phyloP scores from a whole-genome alignment of 768 basidiomycete species.

The Vararia minispora region DNA sequence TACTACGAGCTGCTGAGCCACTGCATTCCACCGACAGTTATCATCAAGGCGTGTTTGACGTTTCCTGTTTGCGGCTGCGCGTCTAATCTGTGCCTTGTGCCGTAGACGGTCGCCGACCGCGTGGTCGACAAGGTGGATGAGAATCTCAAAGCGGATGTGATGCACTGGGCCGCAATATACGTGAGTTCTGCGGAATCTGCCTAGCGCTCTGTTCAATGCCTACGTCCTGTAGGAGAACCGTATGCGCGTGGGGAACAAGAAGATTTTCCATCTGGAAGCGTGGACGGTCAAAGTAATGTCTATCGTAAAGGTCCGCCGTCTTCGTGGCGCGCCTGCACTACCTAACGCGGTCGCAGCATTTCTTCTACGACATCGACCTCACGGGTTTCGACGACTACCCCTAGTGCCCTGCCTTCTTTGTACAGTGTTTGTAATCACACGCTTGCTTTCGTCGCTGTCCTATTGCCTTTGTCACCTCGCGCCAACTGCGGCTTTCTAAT shows the following conservation, averaged over 20 bases:
- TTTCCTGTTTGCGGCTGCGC: neutral
- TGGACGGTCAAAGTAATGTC: conserved; percentile 97
- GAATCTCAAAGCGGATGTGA: conserved; percentile 79
- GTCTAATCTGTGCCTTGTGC: neutral
- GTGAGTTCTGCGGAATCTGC: too few relatives aligned
- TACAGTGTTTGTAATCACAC: too few relatives aligned
- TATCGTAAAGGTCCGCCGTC: conserved; percentile 67
- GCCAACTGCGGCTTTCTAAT: too few relatives aligned
- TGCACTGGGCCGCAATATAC: conserved; percentile 98
- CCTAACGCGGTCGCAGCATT: conserved; percentile 20
- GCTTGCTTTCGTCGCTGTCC: too few relatives aligned
- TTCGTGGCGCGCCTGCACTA: too few relatives aligned
- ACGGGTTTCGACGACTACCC: conserved; percentile 34
- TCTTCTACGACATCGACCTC: conserved; percentile 51
- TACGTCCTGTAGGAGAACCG: conserved; percentile 81
- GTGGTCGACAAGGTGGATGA: conserved; percentile 87
- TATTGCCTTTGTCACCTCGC: too few relatives aligned
- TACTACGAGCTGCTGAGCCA: conserved; percentile 94
- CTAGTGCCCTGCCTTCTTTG: conserved; percentile 2
- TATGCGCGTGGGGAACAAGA: conserved; percentile 88
- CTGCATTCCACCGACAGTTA: conserved; percentile 89
- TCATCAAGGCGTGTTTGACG: conserved; percentile 61
- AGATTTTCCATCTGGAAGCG: conserved; percentile 96
- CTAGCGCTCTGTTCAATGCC: too few relatives aligned
- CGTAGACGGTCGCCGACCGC: conserved; percentile 81